Base-by-base conservation (phyloP, 352 stramenopile genomes). In the Phytophthora crassamura region DNA sequence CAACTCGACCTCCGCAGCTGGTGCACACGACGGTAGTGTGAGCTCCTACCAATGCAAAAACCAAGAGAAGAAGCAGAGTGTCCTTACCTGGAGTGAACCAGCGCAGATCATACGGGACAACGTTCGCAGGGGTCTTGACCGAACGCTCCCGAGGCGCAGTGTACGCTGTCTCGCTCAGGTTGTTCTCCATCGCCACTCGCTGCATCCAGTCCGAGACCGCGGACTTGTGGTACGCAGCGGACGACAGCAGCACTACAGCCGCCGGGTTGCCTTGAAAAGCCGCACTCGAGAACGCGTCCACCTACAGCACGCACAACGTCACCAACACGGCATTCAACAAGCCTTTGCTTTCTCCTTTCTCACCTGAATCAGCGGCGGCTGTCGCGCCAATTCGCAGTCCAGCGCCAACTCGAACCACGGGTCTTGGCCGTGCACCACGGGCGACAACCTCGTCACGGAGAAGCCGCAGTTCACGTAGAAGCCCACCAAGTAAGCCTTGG, bases 121-220 rank as follows among this genome's bases (percentile, higher is more conserved):
- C 25, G 14, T 63, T 25, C 3, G 46, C 42, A 9, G 39, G 15
- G 8, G 14, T 60, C 39, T 50, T 39, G n/a, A 6, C 39, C 43
- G 15, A 48, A 16, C 34, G 48, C 20, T 51, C 32, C 12, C 74
- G 66, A 33, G 41, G 69, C 14, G 73, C 88, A 56, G 93, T 65
- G 72, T 92, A 99, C 11, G 92, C 93, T 14, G 95, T 99, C 69
- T 98, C 91, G 33, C 84, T 92, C 20, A 98, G 63, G 62, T 98
- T 98, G 59, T 97, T 97, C 69, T 99, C 91, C 48, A 80, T 80
- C 20, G 89, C 93, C 18, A 98, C 88, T 10, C 65, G 75, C 40
- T 86, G 78, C 82, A 91, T 91, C 80, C 80, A 89, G 16, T 69
- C 16, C 2, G 62, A 43, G 7, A 65, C 75, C 0, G 15, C 46